Conservation (phyloP, 257 asterid species). For the Parsonsia alboflavescens region DNA sequence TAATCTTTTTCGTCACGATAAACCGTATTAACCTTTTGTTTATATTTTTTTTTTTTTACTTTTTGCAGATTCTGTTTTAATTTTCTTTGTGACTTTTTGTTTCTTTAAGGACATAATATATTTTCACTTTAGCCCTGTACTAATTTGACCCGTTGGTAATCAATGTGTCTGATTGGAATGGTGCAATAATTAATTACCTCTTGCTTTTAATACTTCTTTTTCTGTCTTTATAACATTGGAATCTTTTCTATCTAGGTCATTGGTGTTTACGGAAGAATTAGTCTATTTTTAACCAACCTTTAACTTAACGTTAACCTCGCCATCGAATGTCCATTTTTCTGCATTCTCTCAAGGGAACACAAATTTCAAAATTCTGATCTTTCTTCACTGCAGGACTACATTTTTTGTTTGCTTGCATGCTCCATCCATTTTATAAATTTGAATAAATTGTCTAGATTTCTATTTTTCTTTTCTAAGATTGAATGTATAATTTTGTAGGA, state of each 20-base stretch:
- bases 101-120: neutral
- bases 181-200: neutral
- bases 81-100: neutral
- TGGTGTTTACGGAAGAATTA: neutral
- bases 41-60: neutral
- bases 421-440: neutral
- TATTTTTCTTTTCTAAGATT: too few species aligned
- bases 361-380: neutral
- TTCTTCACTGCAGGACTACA: neutral
- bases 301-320: neutral
- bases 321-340: neutral
- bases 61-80: neutral
- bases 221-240: neutral
- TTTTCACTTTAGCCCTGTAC: neutral
- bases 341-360: neutral
- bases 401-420: neutral
- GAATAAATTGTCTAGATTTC: neutral
- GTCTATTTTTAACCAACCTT: slow-evolving; percentile 1
- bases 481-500: too few species aligned
- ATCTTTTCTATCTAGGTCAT: neutral
- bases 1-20: neutral
- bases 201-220: neutral
- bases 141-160: neutral
- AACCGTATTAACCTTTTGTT: neutral
- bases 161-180: neutral